Evolutionary conservation across 2,329 filamentous ascomycete species (phyloP).

Genomic region (Pyricularia grisea): DNA sequence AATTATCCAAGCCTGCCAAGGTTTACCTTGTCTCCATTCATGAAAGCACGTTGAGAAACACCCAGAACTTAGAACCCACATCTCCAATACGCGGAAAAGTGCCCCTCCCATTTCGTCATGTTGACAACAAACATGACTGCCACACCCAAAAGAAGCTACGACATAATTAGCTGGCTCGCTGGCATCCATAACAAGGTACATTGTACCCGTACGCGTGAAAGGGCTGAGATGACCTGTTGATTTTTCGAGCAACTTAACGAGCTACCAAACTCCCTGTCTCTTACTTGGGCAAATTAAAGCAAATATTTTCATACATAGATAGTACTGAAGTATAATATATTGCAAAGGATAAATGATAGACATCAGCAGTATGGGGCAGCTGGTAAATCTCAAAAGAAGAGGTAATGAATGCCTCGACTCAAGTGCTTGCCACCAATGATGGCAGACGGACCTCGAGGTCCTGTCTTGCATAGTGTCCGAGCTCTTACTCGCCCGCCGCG

Average conservation of each 20-base stretch:
- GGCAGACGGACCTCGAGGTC: neutral
- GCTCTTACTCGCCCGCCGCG: neutral
- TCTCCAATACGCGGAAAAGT: neutral
- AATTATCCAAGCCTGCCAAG: neutral
- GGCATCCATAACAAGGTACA: neutral
- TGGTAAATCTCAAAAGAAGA: neutral
- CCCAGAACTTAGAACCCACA: neutral
- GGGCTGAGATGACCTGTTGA: neutral
- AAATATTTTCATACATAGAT: no score
- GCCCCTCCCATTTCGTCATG: neutral
- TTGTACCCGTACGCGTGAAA: neutral
- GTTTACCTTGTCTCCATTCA: neutral
- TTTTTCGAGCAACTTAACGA: neutral
- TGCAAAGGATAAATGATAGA: neutral
- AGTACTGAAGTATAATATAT: neutral
- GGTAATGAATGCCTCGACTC: neutral
- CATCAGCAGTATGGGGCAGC: no score
- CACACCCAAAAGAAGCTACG: neutral
- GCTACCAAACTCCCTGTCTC: neutral
- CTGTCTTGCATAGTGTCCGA: neutral
- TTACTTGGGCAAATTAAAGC: neutral
- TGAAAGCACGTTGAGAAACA: neutral
- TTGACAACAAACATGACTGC: neutral
- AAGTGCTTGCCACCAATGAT: neutral
- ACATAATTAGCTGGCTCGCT: neutral